Evolutionary conservation across 495 filamentous ascomycete genomes (phyloP).

Genomic region (Amniculicola lignicola): DNA sequence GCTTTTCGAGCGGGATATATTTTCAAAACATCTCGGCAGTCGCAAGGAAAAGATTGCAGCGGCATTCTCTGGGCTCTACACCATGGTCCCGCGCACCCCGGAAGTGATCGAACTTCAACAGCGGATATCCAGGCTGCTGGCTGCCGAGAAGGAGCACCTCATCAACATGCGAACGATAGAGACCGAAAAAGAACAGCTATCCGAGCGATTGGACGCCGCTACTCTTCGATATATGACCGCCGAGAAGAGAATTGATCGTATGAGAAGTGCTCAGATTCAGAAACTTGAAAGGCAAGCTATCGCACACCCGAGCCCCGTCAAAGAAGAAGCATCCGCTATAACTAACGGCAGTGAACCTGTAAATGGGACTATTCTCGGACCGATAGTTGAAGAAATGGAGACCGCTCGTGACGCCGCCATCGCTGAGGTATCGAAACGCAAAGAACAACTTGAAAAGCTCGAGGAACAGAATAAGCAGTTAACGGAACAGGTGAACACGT

Average conservation of each 20-base stretch:
- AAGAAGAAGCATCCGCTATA: constrained; percentile 24
- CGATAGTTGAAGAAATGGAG: constrained; percentile 58
- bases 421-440: constrained; percentile 73
- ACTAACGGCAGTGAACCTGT: constrained; percentile 57
- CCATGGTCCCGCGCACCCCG: constrained; percentile 47
- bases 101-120: constrained; percentile 70
- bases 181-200: constrained; percentile 76
- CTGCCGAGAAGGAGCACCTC: constrained; percentile 74
- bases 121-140: constrained; percentile 69
- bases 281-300: constrained; percentile 90
- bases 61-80: constrained; percentile 56
- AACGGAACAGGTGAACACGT: constrained; percentile 71
- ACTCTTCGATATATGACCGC: constrained; percentile 89
- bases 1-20: too few relatives aligned
- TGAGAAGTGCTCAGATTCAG: constrained; percentile 80
- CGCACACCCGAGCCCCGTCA: constrained; percentile 53
- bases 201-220: constrained; percentile 77
- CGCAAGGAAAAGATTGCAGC: constrained; percentile 61
- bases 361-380: constrained; percentile 46
- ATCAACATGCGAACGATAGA: constrained; percentile 71
- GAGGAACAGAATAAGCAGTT: constrained; percentile 76
- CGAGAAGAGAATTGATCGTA: constrained; percentile 87
- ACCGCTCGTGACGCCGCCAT: constrained; percentile 68
- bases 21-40: constrained; percentile 69
- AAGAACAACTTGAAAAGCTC: constrained; percentile 76